Evolutionary conservation across 768 basidiomycete species (phyloP), one percentile per base, ranked within the genome.

Genomic region (Lactifluus echinatus): DNA sequence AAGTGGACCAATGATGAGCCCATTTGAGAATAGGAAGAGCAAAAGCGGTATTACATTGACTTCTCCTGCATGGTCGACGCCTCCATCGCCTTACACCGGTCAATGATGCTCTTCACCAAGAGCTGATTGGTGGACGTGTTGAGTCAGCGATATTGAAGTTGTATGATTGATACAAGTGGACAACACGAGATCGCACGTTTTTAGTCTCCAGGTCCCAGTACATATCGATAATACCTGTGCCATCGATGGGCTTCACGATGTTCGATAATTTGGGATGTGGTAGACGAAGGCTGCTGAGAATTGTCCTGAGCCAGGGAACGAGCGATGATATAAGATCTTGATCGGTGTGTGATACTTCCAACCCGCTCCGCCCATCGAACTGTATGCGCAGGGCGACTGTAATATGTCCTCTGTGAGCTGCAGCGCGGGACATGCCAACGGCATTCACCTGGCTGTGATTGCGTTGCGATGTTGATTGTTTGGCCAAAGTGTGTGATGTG

Each of bases 311-410:
- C 58, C 53, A 50, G 21, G 58, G 58, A 37, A 45, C 2, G n/a
- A 59, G 47, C 15, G n/a, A 50, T 7, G 23, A 17, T 46, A 50
- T 23, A 8, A 31, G n/a, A 17, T 29, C 28, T 37, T 46, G 49
- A 29, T 31, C 12, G 4, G 28, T 31, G 17, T 21, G 8, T 3
- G 34, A 39, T 26, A 59, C 48, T 26, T n/a, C 31, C 26, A 24
- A 31, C 10, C 34, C 53, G 45, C 11, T 15, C 7, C 0, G 7
- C 12, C 58, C 58, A 37, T 37, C 14, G 23, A 59, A 59, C 19
- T 31, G 52, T 31, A 59, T 55, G 21, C 58, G 53, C 26, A 59
- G 49, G 19, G 47, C 53, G 42, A 55, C 24, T 24, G 58, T 59
- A 4, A 21, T 24, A 15, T n/a, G 11, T 4, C 7, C 10, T 23